Percentiles rank a stretch among this genome's conserved stretches.
These are phyloP conservation scores for Fusarium sp. DNA, from an alignment of 2,329 filamentous ascomycete genomes.

Conservation along the genomic window DNA sequence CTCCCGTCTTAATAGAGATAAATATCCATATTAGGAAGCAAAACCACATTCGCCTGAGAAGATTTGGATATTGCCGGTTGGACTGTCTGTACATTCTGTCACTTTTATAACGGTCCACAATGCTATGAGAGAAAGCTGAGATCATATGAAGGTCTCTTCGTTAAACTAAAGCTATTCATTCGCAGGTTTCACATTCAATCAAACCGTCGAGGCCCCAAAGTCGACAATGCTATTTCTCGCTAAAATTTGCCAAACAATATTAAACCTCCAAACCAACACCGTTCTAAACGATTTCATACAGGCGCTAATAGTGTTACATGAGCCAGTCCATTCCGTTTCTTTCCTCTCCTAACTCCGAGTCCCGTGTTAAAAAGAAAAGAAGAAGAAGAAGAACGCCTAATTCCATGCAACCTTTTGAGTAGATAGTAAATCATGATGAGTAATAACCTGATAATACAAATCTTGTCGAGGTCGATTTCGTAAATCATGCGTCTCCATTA, in stretches of 20 bases:
- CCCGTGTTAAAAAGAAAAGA: too few relatives aligned
- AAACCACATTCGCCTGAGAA: too few relatives aligned
- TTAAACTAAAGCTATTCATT: too few relatives aligned
- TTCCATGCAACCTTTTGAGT: background rate
- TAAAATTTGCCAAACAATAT: background rate
- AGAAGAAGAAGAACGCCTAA: background rate
- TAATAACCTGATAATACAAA: background rate
- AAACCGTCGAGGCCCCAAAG: background rate
- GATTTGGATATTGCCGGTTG: too few relatives aligned
- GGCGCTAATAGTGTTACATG: background rate
- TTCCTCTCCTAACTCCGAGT: background rate
- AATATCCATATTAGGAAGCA: too few relatives aligned
- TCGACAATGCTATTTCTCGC: background rate
- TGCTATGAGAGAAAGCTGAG: too few relatives aligned
- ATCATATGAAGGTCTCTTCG: too few relatives aligned
- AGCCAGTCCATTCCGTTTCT: background rate
- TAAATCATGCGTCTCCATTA: slow-evolving; percentile 4
- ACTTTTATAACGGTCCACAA: too few relatives aligned
- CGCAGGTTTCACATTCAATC: too few relatives aligned
- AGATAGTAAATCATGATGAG: background rate
- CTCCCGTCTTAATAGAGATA: too few relatives aligned
- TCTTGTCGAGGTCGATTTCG: background rate
- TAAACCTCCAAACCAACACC: background rate
- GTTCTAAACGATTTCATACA: background rate
- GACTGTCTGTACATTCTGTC: too few relatives aligned